Evolutionary conservation across 2,329 filamentous ascomycete species (phyloP).

Genomic region (Trichocomaceae sp.): DNA sequence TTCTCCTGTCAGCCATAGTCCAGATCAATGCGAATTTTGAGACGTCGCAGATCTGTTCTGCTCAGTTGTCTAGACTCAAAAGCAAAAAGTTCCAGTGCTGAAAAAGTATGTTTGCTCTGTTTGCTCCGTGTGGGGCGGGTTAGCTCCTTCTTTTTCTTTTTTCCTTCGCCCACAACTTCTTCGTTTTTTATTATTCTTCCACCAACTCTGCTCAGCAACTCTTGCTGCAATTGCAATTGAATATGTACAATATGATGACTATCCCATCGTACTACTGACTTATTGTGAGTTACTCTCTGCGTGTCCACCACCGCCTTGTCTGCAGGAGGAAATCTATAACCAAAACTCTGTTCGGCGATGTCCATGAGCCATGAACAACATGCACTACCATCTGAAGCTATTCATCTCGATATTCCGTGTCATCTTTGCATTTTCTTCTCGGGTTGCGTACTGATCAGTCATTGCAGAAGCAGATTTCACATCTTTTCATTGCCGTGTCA

Average conservation of each 20-base stretch:
- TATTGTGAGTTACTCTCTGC: constrained; percentile 4
- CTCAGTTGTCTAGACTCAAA: too few relatives aligned
- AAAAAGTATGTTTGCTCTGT: constrained; percentile 33
- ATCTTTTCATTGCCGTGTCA: background rate
- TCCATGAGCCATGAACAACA: constrained; percentile 54
- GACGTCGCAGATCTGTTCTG: too few relatives aligned
- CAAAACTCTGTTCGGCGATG: constrained; percentile 51
- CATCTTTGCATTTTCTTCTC: background rate
- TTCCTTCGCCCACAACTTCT: constrained; percentile 4
- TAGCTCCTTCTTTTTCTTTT: constrained; percentile 16
- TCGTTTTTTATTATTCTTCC: background rate
- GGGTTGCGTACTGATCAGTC: constrained; percentile 1
- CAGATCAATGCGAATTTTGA: background rate
- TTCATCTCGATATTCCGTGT: background rate
- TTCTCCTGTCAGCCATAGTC: constrained; percentile 72
- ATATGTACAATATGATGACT: background rate
- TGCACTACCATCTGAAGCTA: constrained; percentile 54
- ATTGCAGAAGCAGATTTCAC: background rate
- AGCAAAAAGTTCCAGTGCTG: constrained; percentile 28
- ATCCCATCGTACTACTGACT: background rate
- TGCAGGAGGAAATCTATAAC: constrained; percentile 46
- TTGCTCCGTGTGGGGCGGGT: constrained; percentile 21
- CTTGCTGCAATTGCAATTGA: background rate
- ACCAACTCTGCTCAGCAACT: background rate
- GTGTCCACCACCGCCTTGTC: constrained; percentile 13